Base-by-base conservation (phyloP, 306 rosid genomes). In the Alnus rubra region DNA sequence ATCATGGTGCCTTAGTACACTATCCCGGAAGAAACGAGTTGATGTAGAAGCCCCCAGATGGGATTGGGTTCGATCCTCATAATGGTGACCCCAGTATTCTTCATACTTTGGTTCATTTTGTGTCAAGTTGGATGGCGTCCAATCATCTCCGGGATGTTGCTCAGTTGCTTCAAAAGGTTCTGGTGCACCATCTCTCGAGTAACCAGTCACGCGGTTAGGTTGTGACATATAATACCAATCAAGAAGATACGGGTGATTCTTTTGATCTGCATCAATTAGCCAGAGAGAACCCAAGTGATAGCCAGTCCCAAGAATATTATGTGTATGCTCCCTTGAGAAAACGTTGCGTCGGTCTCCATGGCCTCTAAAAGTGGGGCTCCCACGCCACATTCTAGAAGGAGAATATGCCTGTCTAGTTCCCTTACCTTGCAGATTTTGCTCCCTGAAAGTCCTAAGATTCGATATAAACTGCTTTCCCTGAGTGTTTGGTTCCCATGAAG, bases 401-500 rank as follows among this genome's bases (percentile, higher is more conserved):
- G 88, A 88, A 84, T 80, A 71, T 77, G 79, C 54, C 48, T 69
- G 84, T 80, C 79, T 44, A 74, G 55, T 71, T 84, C 71, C 90
- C 33, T 76, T 78, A 69, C 82, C 86, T 73, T 81, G 84, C 84
- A 86, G 78, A 86, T 80, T 91, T 77, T 76, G 83, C 83, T 90
- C 93, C 79, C 87, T 72, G 85, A 95, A 93, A 76, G 84, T 87
- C 80, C 82, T 79, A 3, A 95, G 91, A 75, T 88, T 93, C 56
- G 55, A 69, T 65, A 91, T 79, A 74, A 93, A 85, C 51, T 70
- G 93, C 79, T 82, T 87, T 58, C 98, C 99, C 77, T 83, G 83
- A 30, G 88, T 85, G 86, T 90, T 81, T 74, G 99, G 87, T 77
- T 87, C 89, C 99, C 99, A 95, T 48, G 91, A 88, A 42, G 91